A percentile compares a stretch with the other conserved stretches of the same genome.
phyloP scores from a whole-genome alignment of 2,329 filamentous ascomycete genomes.

The Plectosphaerella cucumerina region DNA sequence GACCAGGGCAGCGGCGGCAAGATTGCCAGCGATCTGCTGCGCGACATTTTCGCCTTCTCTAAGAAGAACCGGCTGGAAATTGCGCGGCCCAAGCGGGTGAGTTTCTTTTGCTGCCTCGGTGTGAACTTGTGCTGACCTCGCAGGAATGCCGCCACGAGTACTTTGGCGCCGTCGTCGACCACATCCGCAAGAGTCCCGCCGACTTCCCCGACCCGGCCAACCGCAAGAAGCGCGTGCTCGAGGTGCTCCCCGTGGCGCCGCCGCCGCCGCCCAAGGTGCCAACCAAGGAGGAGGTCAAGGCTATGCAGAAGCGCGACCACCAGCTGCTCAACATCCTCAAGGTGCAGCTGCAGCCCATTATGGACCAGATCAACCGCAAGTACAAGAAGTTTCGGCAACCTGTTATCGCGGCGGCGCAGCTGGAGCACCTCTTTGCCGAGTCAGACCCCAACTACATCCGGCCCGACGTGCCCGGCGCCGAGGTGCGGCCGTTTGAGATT shows the following conservation, averaged over 20 bases:
- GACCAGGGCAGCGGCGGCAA: conserved; percentile 28
- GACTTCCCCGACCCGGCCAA: conserved; percentile 86
- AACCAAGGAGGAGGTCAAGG: conserved; percentile 76
- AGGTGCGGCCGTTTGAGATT: conserved; percentile 73
- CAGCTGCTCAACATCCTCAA: conserved; percentile 84
- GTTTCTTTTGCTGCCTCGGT: conserved; percentile 14
- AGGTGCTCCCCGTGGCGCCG: conserved; percentile 71
- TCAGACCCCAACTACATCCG: conserved; percentile 68
- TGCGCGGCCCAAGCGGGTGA: conserved; percentile 58
- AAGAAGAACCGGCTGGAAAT: conserved; percentile 72
- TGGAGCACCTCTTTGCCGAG: conserved; percentile 81
- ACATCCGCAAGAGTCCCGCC: conserved; percentile 72
- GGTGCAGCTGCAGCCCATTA: conserved; percentile 84
- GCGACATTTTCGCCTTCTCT: conserved; percentile 82
- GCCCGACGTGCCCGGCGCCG: conserved; percentile 47
- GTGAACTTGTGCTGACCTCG: neutral
- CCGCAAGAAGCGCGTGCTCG: conserved; percentile 80
- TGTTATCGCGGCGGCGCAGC: conserved; percentile 68
- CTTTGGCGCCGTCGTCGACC: conserved; percentile 69
- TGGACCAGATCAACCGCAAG: conserved; percentile 91
- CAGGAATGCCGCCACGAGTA: conserved; percentile 68
- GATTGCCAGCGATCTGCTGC: conserved; percentile 50
- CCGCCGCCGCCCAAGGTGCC: conserved; percentile 62
- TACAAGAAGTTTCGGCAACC: conserved; percentile 85
- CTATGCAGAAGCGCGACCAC: conserved; percentile 76